Evolutionary conservation across 805 yeast genomes (phyloP).

Genomic region (Cyberlindnera petersonii): DNA sequence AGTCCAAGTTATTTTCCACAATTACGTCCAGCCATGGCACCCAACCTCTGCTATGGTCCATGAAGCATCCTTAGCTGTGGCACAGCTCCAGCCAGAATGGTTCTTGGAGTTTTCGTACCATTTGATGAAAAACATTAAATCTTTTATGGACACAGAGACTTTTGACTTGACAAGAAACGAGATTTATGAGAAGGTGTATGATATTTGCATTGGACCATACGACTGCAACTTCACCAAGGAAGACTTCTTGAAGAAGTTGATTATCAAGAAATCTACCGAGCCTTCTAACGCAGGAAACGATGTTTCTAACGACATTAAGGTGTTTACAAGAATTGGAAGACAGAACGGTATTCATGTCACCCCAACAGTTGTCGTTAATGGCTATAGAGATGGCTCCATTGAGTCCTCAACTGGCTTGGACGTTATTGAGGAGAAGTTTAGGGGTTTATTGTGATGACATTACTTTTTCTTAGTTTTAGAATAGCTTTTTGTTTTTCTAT

Average conservation of each 20-base stretch:
- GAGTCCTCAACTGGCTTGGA: slow-evolving; percentile 58
- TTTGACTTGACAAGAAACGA: slow-evolving; percentile 51
- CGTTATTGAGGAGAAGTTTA: slow-evolving; percentile 30
- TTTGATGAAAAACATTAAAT: slow-evolving; percentile 50
- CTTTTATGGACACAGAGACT: slow-evolving; percentile 60
- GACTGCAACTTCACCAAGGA: slow-evolving; percentile 26
- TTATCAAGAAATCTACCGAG: slow-evolving; percentile 23
- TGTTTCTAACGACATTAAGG: slow-evolving; percentile 61
- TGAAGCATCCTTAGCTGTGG: slow-evolving; percentile 70
- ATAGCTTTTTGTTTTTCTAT: no score
- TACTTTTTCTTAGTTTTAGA: neutral
- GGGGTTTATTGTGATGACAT: slow-evolving; percentile 11
- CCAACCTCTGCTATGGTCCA: slow-evolving; percentile 63
- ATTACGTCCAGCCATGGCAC: slow-evolving; percentile 92
- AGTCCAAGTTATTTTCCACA: slow-evolving; percentile 60
- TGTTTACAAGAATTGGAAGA: slow-evolving; percentile 67
- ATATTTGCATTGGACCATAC: slow-evolving; percentile 43
- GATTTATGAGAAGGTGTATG: slow-evolving; percentile 49
- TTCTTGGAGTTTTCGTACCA: slow-evolving; percentile 56
- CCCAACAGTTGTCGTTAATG: slow-evolving; percentile 73
- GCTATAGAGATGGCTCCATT: slow-evolving; percentile 52
- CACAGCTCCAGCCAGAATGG: slow-evolving; percentile 46
- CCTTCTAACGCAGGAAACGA: slow-evolving; percentile 52
- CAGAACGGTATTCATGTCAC: slow-evolving; percentile 82
- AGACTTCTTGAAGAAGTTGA: slow-evolving; percentile 30